phyloP scores from a whole-genome alignment of 371 early-diverging fungal genomes.

The Mucor irregularis region DNA sequence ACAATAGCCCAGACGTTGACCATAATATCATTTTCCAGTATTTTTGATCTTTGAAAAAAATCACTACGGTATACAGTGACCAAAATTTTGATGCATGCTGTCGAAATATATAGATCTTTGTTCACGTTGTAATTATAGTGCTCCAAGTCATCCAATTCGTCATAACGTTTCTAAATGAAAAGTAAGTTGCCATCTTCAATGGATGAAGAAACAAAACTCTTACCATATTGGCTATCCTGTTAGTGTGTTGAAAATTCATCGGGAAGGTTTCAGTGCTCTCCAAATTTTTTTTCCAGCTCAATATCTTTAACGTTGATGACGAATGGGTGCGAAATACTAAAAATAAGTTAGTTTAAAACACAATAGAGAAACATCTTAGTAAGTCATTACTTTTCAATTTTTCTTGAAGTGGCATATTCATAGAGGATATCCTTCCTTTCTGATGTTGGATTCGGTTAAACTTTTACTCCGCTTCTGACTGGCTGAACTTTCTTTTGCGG shows the following conservation, averaged over 20 bases:
- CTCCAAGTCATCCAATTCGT: too few species aligned
- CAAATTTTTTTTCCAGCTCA: conserved; percentile 1
- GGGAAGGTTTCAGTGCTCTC: conserved; percentile 3
- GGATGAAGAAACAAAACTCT: conserved; percentile 3
- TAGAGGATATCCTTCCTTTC: conserved; percentile 9
- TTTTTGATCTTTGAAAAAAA: conserved; percentile 7
- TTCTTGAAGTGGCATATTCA: conserved; percentile 9
- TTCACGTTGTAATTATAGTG: too few species aligned
- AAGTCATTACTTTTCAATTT: conserved; percentile 4
- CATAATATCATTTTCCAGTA: conserved; percentile 7
- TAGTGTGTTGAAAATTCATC: conserved; percentile 3
- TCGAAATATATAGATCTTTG: too few species aligned
- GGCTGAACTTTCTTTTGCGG: conserved; percentile 5
- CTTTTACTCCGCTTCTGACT: too few species aligned
- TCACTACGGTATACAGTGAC: neutral
- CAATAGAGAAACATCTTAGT: conserved; percentile 3
- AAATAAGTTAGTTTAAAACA: neutral
- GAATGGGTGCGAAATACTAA: conserved; percentile 7
- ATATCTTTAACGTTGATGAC: conserved; percentile 6
- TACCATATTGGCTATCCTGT: neutral
- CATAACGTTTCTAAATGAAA: too few species aligned
- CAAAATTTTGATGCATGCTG: too few species aligned
- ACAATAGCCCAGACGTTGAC: conserved; percentile 7
- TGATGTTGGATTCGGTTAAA: neutral
- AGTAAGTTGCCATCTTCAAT: too few species aligned